These are phyloP conservation scores for Schoenoplectus triqueter DNA, from an alignment of 202 grass and related monocot species.

Conservation along the genomic window DNA sequence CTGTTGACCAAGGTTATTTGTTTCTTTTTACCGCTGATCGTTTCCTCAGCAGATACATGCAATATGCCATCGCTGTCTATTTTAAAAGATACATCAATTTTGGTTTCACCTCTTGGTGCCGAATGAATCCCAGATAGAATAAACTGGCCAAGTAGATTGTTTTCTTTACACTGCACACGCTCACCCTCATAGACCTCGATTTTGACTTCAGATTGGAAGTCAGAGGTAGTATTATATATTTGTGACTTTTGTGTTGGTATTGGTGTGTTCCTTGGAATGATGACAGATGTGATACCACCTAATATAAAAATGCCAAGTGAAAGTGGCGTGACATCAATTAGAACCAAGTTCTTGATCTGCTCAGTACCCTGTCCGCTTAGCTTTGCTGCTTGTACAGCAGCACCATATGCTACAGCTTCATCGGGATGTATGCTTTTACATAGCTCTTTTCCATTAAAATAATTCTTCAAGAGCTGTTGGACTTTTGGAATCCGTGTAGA, in stretches of 20 bases:
- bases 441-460: slow-evolving; percentile 80
- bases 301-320: not conserved
- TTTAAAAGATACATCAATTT: slow-evolving; percentile 12
- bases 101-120: not conserved
- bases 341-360: slow-evolving; percentile 57
- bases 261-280: slow-evolving; percentile 22
- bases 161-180: not conserved
- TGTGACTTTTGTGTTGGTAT: not conserved
- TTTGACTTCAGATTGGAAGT: not conserved
- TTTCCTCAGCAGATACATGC: not conserved
- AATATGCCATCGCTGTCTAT: slow-evolving; percentile 19
- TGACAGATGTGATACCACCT: not conserved
- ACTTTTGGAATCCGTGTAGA: slow-evolving; percentile 93
- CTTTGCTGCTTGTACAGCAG: slow-evolving; percentile 72
- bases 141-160: slow-evolving; percentile 29
- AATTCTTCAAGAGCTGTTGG: slow-evolving; percentile 81
- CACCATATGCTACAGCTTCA: slow-evolving; percentile 86
- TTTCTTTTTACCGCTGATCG: not conserved
- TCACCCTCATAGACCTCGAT: slow-evolving; percentile 20
- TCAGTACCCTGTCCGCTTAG: slow-evolving; percentile 79
- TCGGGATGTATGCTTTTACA: slow-evolving; percentile 87
- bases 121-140: not conserved
- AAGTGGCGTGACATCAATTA: slow-evolving; percentile 26
- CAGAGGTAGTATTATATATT: not conserved
- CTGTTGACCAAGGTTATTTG: not conserved